Percentiles rank a stretch among this genome's conserved stretches.
phyloP scores from a whole-genome alignment of 176 grass and related monocot genomes.

The Paspalum notatum region DNA sequence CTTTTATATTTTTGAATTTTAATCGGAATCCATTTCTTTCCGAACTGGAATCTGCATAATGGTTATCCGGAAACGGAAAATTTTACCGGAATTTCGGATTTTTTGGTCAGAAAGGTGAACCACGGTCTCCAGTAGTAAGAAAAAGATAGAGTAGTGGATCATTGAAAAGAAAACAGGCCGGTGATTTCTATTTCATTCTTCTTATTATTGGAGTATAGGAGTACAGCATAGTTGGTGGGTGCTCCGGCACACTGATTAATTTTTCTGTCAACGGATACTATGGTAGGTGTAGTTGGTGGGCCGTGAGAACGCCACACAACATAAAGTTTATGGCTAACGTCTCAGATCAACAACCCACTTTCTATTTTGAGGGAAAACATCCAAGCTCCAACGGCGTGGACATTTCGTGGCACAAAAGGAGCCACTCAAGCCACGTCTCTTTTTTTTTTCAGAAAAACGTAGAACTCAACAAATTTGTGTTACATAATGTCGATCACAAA shows the following conservation, averaged over 20 bases:
- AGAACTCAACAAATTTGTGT: background rate
- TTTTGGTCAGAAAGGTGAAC: too few species aligned
- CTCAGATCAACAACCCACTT: background rate
- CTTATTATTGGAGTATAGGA: background rate
- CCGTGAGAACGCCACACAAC: background rate
- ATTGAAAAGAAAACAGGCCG: background rate
- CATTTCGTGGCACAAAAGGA: background rate
- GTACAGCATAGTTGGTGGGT: background rate
- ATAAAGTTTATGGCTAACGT: conserved; percentile 8
- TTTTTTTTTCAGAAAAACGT: too few species aligned
- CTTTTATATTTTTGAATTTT: too few species aligned
- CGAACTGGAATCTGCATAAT: too few species aligned
- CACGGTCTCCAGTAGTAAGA: too few species aligned
- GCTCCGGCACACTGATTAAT: conserved; percentile 15
- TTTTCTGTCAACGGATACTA: background rate
- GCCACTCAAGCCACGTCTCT: background rate
- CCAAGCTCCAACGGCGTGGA: background rate
- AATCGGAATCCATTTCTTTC: too few species aligned
- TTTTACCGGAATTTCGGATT: too few species aligned
- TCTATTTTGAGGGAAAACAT: background rate
- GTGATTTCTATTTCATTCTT: too few species aligned
- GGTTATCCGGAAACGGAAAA: too few species aligned
- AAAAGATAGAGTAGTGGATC: too few species aligned
- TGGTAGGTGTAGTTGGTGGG: conserved; percentile 22
- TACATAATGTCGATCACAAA: background rate